Conservation (phyloP, 371 early-diverging fungal genomes). For the Lichtheimia hyalospora region DNA sequence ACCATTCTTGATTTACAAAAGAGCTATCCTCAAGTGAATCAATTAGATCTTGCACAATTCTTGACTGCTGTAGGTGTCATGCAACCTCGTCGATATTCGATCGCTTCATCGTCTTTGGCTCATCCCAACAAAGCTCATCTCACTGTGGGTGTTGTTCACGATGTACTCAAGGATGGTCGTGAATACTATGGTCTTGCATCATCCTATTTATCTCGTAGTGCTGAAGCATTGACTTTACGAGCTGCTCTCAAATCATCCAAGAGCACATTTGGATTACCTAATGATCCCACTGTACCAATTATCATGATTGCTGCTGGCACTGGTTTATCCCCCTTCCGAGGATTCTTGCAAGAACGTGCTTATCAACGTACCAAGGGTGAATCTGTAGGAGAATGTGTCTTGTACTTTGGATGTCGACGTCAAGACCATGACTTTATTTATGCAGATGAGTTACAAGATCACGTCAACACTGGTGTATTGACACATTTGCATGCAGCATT, state of each 20-base stretch:
- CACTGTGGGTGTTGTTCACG: slow-evolving; percentile 45
- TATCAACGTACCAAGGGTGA: slow-evolving; percentile 22
- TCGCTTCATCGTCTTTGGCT: slow-evolving; percentile 44
- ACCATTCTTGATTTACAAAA: slow-evolving; percentile 47
- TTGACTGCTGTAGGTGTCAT: slow-evolving; percentile 47
- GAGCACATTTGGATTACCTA: slow-evolving; percentile 40
- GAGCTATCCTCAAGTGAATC: slow-evolving; percentile 45
- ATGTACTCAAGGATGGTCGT: slow-evolving; percentile 33
- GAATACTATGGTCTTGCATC: slow-evolving; percentile 46
- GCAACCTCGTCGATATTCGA: slow-evolving; percentile 62
- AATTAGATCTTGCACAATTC: slow-evolving; percentile 45
- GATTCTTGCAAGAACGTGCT: slow-evolving; percentile 63
- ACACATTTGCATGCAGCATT: slow-evolving; percentile 66
- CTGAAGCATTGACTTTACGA: slow-evolving; percentile 14
- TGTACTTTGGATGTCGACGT: slow-evolving; percentile 87
- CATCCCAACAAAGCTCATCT: slow-evolving; percentile 31
- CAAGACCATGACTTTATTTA: slow-evolving; percentile 73
- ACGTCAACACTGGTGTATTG: slow-evolving; percentile 49
- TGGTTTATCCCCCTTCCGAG: slow-evolving; percentile 91
- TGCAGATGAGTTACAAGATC: slow-evolving; percentile 59
- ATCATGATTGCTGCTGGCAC: slow-evolving; percentile 72
- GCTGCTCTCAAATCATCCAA: slow-evolving; percentile 44
- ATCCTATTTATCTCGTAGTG: slow-evolving; percentile 24
- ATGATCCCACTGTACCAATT: slow-evolving; percentile 37
- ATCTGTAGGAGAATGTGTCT: slow-evolving; percentile 27